Evolutionary conservation across 768 basidiomycete genomes (phyloP), one percentile per base, ranked within the genome.

Genomic region (Tylopilus rubrobrunneus): DNA sequence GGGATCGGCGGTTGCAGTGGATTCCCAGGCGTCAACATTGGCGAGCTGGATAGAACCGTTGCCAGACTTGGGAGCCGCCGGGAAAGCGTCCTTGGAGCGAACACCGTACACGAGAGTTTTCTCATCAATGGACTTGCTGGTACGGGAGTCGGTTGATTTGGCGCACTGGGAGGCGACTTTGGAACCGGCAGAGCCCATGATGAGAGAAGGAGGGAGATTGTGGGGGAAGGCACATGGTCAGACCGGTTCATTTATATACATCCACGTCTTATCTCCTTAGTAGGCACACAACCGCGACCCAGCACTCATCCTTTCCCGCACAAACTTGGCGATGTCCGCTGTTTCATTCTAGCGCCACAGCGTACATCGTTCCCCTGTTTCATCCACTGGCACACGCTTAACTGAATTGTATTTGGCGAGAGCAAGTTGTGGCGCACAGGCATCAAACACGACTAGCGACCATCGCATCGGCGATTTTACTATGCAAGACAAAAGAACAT

Each of bases 21-120:
- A 67, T 70, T 92, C 89, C 89, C 90, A 92, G n/a, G 76, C 70
- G 5, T 77, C 71, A 41, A 92, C 62, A 58, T 81, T 84, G 45
- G 74, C 67, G 28, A 80, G 67, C 42, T 84, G 78, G 48, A 92
- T 71, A 34, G 86, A 72, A 28, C 89, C 89, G 60, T 84, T 76
- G 39, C 69, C 60, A 3, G 89, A 87, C 62, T 46, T 66, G 31
- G 68, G 68, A 34, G 42, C 49, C 11, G 66, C 47, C 39, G 47
- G 23, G 34, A 41, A 12, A 7, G 4, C 15, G 36, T 43, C 51
- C 21, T 42, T 33, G 39, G 5, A 34, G 49, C 52, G 52, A 21
- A 44, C 17, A 17, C 23, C 51, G 14, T 21, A 39, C 37, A 14
- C 17, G 19, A 8, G 17, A 8, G 43, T n/a, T 54, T 70, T 70